A percentile compares a stretch with the other conserved stretches of the same genome.
Evolutionary conservation across 1,139 yeast genomes (phyloP).

Genomic region (Martiniozyma asiatica): DNA sequence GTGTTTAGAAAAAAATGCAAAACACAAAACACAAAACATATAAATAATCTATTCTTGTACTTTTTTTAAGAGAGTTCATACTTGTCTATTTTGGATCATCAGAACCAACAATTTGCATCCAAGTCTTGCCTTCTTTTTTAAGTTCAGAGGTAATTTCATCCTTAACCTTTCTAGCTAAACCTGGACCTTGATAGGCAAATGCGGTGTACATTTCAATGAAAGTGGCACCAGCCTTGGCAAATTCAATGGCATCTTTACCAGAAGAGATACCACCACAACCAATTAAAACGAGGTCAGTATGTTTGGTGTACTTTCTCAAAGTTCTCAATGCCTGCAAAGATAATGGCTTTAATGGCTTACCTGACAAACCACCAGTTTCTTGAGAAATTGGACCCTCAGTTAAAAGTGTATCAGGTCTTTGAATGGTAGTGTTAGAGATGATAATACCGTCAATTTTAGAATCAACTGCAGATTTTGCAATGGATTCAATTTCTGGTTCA

Average conservation of each 20-base stretch:
- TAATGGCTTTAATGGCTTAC: constrained; percentile 78
- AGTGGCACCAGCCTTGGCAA: constrained; percentile 87
- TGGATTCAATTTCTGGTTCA: constrained; percentile 69
- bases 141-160: constrained; percentile 62
- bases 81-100: too few species aligned
- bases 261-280: constrained; percentile 91
- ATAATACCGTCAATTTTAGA: constrained; percentile 86
- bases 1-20: too few species aligned
- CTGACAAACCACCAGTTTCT: constrained; percentile 85
- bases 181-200: constrained; percentile 90
- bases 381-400: constrained; percentile 34
- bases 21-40: too few species aligned
- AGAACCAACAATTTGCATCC: constrained; percentile 65
- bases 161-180: constrained; percentile 65
- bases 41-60: too few species aligned
- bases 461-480: constrained; percentile 67
- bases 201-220: constrained; percentile 80
- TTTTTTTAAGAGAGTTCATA: too few species aligned
- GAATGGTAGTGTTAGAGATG: constrained; percentile 82
- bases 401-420: constrained; percentile 50
- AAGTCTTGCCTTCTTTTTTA: constrained; percentile 63
- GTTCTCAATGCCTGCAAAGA: constrained; percentile 59
- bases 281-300: constrained; percentile 55
- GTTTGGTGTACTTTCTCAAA: constrained; percentile 68
- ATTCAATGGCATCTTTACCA: constrained; percentile 83